phyloP scores from a whole-genome alignment of 2,329 filamentous ascomycete species.

The Pseudocercospora cruenta region DNA sequence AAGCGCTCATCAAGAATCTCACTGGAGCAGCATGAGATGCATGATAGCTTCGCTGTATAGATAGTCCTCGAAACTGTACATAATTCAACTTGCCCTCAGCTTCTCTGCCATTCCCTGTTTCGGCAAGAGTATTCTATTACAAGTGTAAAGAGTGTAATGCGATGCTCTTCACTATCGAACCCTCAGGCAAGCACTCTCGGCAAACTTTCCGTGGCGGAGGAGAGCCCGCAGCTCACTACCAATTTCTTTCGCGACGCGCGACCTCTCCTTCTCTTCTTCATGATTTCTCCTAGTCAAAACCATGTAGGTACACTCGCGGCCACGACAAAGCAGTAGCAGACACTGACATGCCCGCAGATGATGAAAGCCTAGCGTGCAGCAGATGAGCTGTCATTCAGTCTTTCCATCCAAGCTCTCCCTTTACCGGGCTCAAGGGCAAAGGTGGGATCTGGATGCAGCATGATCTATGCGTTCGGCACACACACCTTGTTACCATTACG shows the following conservation, averaged over 20 bases:
- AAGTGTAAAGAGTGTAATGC: neutral
- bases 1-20: neutral
- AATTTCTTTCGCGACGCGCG: conserved; percentile 8
- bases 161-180: neutral
- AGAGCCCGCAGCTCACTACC: neutral
- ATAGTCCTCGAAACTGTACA: neutral
- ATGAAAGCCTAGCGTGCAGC: conserved; percentile 99
- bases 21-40: neutral
- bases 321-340: neutral
- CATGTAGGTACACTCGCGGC: conserved; percentile 66
- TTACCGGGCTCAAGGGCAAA: conserved; percentile 87
- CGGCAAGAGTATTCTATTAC: neutral
- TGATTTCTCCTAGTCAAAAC: conserved; percentile 99
- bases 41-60: neutral
- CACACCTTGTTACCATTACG: conserved; percentile 93
- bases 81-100: neutral
- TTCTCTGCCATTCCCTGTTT: neutral
- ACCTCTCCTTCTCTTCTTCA: conserved; percentile 58
- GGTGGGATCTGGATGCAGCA: conserved; percentile 68
- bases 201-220: neutral
- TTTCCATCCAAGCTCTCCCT: conserved; percentile 78
- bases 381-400: conserved; percentile 77
- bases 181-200: neutral
- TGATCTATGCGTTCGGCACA: conserved; percentile 99
- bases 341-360: conserved; percentile 65